Evolutionary conservation across 1,139 yeast species (phyloP).

Genomic region (Lodderomyces theae): DNA sequence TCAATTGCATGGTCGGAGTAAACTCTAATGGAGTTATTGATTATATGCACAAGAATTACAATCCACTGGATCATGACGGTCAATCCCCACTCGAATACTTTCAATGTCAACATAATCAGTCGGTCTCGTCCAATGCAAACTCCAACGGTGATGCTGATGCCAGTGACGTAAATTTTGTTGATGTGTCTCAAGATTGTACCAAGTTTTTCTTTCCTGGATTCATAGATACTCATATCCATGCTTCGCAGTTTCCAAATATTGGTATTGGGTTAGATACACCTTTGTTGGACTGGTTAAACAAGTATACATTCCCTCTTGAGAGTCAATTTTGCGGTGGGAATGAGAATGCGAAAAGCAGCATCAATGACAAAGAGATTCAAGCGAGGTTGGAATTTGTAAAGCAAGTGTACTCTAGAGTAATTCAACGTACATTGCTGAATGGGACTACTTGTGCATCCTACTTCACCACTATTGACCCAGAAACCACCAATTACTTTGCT

Average conservation of each 20-base stretch:
- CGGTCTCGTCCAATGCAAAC: no score
- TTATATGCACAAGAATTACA: constrained; percentile 22
- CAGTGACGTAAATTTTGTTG: constrained; percentile 19
- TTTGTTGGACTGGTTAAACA: constrained; percentile 81
- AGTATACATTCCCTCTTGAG: constrained; percentile 88
- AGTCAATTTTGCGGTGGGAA: constrained; percentile 27
- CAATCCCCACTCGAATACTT: constrained; percentile 13
- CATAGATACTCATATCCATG: constrained; percentile 93
- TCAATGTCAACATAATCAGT: background rate
- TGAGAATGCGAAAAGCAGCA: constrained; percentile 33
- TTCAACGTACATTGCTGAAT: constrained; percentile 60
- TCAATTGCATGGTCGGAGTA: constrained; percentile 35
- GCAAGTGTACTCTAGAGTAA: constrained; percentile 60
- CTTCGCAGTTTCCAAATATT: constrained; percentile 92
- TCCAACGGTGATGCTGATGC: background rate
- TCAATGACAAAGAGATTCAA: no score
- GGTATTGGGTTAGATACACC: constrained; percentile 89
- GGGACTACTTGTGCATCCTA: constrained; percentile 95
- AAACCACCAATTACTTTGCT: constrained; percentile 73
- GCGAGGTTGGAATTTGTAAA: constrained; percentile 53
- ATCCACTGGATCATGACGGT: constrained; percentile 10
- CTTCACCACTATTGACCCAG: constrained; percentile 81
- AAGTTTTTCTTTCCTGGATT: constrained; percentile 87
- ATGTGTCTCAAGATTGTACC: constrained; percentile 24
- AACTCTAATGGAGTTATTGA: constrained; percentile 31